Base-by-base conservation (phyloP, 768 basidiomycete genomes). In the Hortiboletus flavorubellus region DNA sequence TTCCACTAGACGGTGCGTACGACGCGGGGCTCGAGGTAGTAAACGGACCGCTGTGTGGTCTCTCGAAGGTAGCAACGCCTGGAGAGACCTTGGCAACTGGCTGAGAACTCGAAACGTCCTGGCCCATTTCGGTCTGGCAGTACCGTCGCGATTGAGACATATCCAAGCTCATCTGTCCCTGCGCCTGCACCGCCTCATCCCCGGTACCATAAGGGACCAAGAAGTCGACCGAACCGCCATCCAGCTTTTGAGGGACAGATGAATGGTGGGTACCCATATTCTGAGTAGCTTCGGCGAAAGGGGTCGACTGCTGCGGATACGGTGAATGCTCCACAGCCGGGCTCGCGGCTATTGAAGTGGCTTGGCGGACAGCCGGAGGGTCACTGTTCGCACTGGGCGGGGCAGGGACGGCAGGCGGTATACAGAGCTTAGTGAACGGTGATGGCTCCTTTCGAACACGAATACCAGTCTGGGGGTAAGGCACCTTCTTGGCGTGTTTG, bases 381-480 rank as follows among this genome's bases (percentile, higher is more conserved):
- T 64, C 59, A 51, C 37, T 44, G 49, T 54, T 55, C 42, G 48
- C 54, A 51, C n/a, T 64, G 18, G 62, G 38, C 15, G 60, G 49
- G 8, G 54, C 42, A 26, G 65, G 39, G 23, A 53, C 30, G 31
- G 58, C 12, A 21, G 53, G 35, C 2, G 55, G 39, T 26, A 49
- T 42, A 8, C 54, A 58, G 1, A 56, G 26, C 41, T 60, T 67
- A 4, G 40, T 48, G 33, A 67, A 59, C 23, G 66, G 63, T 14
- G 68, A 56, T 31, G 55, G 51, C 8, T 72, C 68, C 55, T 75
- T 75, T 42, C 80, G 75, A 10, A 78, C 68, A 15, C 82, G 80
- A 42, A 80, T 72, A 37, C 81, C 80, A 10, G 78, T 66, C 23
- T 75, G 54, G 15, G 80, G 80, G 44, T 79, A 76, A 12, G 60